Conservation (phyloP, 192 early-diverging fungal genomes). For the Rhizoclosmatium sp. region DNA sequence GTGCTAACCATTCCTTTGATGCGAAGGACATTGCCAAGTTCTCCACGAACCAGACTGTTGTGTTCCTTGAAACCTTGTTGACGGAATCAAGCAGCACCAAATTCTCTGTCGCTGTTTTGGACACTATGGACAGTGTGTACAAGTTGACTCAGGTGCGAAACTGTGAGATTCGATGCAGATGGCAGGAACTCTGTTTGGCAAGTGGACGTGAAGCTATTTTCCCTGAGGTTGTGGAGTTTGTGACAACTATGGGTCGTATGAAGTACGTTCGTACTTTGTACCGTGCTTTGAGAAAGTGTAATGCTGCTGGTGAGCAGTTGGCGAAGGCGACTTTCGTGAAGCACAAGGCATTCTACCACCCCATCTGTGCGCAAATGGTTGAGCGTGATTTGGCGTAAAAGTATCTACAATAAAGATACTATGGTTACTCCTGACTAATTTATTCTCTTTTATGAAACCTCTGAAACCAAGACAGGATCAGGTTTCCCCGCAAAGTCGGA, state of each 20-base stretch:
- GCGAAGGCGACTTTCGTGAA: slow-evolving; percentile 82
- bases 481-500: no score
- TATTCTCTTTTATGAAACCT: no score
- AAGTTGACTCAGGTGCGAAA: slow-evolving; percentile 74
- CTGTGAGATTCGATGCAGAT: slow-evolving; percentile 86
- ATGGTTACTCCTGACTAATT: no score
- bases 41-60: slow-evolving; percentile 79
- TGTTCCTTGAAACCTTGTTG: slow-evolving; percentile 81
- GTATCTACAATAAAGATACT: neutral
- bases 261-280: slow-evolving; percentile 90
- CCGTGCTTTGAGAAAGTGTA: slow-evolving; percentile 16
- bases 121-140: slow-evolving; percentile 77
- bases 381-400: slow-evolving; percentile 76
- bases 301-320: slow-evolving; percentile 43
- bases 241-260: slow-evolving; percentile 92
- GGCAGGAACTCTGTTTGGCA: slow-evolving; percentile 83
- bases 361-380: slow-evolving; percentile 90
- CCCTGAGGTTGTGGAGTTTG: slow-evolving; percentile 78
- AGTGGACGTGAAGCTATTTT: slow-evolving; percentile 80
- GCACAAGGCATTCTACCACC: slow-evolving; percentile 88
- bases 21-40: slow-evolving; percentile 72
- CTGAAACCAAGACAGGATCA: no score
- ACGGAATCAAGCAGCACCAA: slow-evolving; percentile 60
- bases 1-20: slow-evolving; percentile 60
- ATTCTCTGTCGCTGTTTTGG: slow-evolving; percentile 67